These are phyloP conservation scores for Eucalyptus caleyi DNA, from an alignment of 345 rosid genomes.

Conservation along the genomic window DNA sequence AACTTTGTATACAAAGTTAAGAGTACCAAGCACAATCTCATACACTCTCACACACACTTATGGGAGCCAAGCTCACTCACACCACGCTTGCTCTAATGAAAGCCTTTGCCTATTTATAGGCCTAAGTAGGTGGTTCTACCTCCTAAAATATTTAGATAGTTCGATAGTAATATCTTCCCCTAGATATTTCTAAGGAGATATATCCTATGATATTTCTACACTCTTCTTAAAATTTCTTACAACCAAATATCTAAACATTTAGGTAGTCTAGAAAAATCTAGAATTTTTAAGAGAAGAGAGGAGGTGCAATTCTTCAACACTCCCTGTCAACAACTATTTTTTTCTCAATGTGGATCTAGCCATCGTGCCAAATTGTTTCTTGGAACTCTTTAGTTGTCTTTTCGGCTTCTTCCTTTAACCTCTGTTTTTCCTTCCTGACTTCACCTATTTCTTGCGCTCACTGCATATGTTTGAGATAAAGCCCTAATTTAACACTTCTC, in stretches of 20 bases:
- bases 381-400: background rate
- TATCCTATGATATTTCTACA: background rate
- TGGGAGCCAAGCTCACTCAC: background rate
- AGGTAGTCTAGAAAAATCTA: background rate
- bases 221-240: background rate
- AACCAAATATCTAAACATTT: background rate
- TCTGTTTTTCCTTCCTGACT: background rate
- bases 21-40: background rate
- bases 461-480: background rate
- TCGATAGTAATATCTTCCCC: background rate
- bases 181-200: background rate
- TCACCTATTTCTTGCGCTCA: background rate
- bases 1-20: background rate
- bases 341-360: background rate
- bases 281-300: background rate
- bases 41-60: background rate
- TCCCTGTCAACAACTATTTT: background rate
- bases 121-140: background rate
- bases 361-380: background rate
- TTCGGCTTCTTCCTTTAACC: background rate
- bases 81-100: background rate
- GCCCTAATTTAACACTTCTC: background rate
- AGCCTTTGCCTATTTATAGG: background rate
- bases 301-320: background rate
- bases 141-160: background rate